Evolutionary conservation across 192 early-diverging fungal species (phyloP), one percentile per base, ranked within the genome.

Genomic region (Coemansia sp.): DNA sequence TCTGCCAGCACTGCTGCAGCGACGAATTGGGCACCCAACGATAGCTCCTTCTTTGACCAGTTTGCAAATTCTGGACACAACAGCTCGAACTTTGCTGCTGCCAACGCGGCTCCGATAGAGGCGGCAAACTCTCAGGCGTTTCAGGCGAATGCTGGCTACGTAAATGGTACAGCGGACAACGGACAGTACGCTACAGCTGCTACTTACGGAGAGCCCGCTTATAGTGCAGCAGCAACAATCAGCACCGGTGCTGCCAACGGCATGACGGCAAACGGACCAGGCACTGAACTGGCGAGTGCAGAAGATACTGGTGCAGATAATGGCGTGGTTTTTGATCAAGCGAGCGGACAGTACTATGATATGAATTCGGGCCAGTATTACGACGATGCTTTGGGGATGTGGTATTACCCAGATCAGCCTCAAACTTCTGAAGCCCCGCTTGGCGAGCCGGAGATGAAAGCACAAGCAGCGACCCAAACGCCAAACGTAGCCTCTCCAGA

Each of bases 351-450:
- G 39, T 78, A 78, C 53, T 78, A 78, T 17, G 75, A 78, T 40
- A 59, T 64, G 6, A 58, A 53, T 40, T 59, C 69, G 38, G 75
- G 75, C 10, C 69, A 78, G 54, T 78, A 71, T 39, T 78, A 67
- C 21, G 75, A 78, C 41, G 43, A 67, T 11, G 57, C 47, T 9
- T 55, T 68, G 14, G 69, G 60, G 3, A 49, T 50, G 16, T 78
- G 75, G 75, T 78, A 78, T 40, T 68, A 78, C 28, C 64, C 60
- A 10, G 51, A 78, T 21, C 64, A 60, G 40, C 43, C 31, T 2
- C 5, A 36, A 8, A 41, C 51, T n/a, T 14, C 5, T 26, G 36
- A 50, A 10, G 8, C 14, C 1, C 7, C 3, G 1, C 12, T 31
- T 46, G 26, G 12, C 12, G 14, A 53, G 0, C 10, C 10, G 9